phyloP scores from a whole-genome alignment of 2,329 filamentous ascomycete genomes.

The Colletotrichum salicis region DNA sequence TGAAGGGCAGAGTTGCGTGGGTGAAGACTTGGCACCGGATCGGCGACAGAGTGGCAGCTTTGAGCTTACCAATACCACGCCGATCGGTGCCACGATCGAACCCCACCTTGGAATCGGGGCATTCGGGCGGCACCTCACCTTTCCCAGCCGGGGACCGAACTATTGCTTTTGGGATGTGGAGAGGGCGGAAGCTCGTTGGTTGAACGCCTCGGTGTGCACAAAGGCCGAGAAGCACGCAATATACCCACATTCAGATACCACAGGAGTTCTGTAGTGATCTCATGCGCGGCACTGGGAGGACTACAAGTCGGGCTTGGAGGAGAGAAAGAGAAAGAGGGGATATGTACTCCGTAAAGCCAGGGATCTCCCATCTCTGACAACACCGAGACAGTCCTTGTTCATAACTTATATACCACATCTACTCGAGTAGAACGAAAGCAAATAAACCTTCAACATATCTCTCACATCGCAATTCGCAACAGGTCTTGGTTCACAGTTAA shows the following conservation, averaged over 20 bases:
- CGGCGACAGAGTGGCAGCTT: neutral
- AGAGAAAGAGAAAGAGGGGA: slow-evolving; percentile 2
- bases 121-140: neutral
- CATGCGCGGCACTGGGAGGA: neutral
- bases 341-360: slow-evolving; percentile 10
- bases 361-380: slow-evolving; percentile 4
- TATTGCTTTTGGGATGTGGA: slow-evolving; percentile 8
- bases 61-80: slow-evolving; percentile 6
- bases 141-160: slow-evolving; percentile 14
- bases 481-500: neutral
- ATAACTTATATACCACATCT: neutral
- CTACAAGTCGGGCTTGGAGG: neutral
- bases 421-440: neutral
- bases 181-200: slow-evolving; percentile 21
- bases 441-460: neutral
- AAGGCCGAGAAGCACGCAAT: slow-evolving; percentile 31
- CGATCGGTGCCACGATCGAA: slow-evolving; percentile 8
- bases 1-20: neutral
- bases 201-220: neutral
- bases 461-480: neutral
- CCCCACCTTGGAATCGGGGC: slow-evolving; percentile 9
- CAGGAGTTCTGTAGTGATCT: neutral
- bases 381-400: neutral
- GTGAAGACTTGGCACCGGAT: neutral
- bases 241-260: slow-evolving; percentile 28